Evolutionary conservation across 139 green algal genomes (phyloP), one percentile per base, ranked within the genome.

Genomic region (Chlamydomonas sphaeroides): DNA sequence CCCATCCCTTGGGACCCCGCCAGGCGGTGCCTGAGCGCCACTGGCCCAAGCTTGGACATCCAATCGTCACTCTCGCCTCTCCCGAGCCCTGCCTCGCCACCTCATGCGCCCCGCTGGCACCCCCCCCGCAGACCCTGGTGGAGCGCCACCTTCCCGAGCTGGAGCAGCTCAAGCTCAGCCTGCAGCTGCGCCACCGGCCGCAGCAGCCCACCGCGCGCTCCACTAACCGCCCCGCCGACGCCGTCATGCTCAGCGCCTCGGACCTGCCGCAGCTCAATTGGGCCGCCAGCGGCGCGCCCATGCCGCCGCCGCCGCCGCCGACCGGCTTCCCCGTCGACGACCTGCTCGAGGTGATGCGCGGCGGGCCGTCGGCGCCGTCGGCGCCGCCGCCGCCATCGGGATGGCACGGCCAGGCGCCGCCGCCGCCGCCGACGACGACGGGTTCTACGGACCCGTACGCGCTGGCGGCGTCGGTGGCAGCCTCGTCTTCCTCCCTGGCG

Each of bases 231-330:
- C 85, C 85, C 0, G 26, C 80, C 0, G 82, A 92, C 41, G 86
- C 90, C 0, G 85, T 92, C 35, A 88, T 79, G 69, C 78, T 96
- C 15, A 79, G 59, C 63, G 83, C 88, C 23, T 92, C 89, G 30
- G 89, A 90, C 70, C 68, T 97, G 69, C 90, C 89, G 28, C 83
- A 92, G 61, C 77, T 95, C 3, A 80, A 95, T 86, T 97, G 93
- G 93, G 81, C 30, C 5, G 39, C 41, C 0, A 48, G 63, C 5
- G 78, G 61, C 0, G 48, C 45, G 20, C 68, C 62, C 1, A 2
- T 26, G 1, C 53, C 66, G 7, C 56, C 33, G 0, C 65, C n/a
- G 30, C 49, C 23, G n/a, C 21, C 26, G 1, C 59, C 38, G 59
- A 1, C 68, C 53, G 30, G 5, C 28, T 38, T 82, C 0, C 68